A percentile compares a stretch with the other conserved stretches of the same genome.
phyloP scores from a whole-genome alignment of 129 eudicot species.

The Lactuca sativa region DNA sequence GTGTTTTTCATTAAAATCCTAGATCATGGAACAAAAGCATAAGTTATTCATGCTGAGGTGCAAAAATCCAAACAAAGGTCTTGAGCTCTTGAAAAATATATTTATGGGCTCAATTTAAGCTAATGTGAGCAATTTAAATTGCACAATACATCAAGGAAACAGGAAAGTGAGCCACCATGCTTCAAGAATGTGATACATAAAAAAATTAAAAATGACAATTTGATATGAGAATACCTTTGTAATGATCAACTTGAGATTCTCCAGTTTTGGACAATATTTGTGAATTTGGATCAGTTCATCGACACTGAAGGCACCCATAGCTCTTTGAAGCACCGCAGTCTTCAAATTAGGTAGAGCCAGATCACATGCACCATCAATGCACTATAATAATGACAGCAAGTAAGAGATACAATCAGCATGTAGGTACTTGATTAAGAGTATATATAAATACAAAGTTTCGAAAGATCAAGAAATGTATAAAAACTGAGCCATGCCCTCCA shows the following conservation, averaged over 20 bases:
- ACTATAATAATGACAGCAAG: not conserved
- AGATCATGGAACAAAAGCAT: not conserved
- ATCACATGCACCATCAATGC: not conserved
- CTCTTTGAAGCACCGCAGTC: not conserved
- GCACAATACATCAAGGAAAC: too few species aligned
- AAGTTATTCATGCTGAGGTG: not conserved
- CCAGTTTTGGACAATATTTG: constrained; percentile 1
- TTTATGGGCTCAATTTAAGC: too few species aligned
- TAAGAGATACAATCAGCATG: too few species aligned
- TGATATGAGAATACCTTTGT: not conserved
- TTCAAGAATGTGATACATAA: not conserved
- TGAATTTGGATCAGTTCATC: not conserved
- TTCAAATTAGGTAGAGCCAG: constrained; percentile 11
- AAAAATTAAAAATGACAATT: not conserved
- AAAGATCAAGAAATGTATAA: too few species aligned
- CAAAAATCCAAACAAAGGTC: not conserved
- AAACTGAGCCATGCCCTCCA: too few species aligned
- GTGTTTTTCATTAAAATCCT: not conserved
- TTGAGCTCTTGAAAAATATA: too few species aligned
- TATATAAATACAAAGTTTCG: too few species aligned
- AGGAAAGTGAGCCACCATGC: not conserved
- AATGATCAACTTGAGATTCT: constrained; percentile 11
- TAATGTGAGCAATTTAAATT: too few species aligned
- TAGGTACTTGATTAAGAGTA: too few species aligned
- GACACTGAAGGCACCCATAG: not conserved